Conservation (phyloP, 306 rosid genomes). For the Dryas octopetala region DNA sequence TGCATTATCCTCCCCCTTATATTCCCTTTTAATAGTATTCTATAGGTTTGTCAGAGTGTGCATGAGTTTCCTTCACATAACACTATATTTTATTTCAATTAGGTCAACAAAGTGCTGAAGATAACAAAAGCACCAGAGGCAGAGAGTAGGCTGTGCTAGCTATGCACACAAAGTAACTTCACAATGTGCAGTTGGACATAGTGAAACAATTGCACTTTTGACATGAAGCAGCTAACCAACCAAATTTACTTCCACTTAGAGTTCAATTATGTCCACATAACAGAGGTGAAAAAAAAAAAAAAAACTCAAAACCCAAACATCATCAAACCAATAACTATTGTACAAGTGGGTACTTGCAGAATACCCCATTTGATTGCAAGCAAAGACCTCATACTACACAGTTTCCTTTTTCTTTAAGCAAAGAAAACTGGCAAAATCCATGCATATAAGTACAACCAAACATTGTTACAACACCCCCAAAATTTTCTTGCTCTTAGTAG, state of each 20-base stretch:
- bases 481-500: conserved; percentile 31
- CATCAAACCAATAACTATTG: conserved; percentile 8
- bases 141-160: too few species aligned
- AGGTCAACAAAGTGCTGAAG: neutral
- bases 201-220: neutral
- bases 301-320: conserved; percentile 15
- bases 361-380: conserved; percentile 18
- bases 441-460: conserved; percentile 23
- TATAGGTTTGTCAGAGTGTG: neutral
- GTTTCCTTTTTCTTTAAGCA: neutral
- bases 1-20: neutral
- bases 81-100: neutral
- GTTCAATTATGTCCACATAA: conserved; percentile 5
- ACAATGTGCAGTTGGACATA: too few species aligned
- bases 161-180: too few species aligned
- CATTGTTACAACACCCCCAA: conserved; percentile 25
- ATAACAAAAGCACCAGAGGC: neutral
- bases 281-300: neutral
- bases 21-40: neutral
- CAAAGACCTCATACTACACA: conserved; percentile 25
- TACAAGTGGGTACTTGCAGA: conserved; percentile 30
- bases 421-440: conserved; percentile 14
- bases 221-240: conserved; percentile 3
- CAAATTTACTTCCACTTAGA: conserved; percentile 11
- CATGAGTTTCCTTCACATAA: neutral